phyloP scores from a whole-genome alignment of 805 yeast genomes.

The Tetrapisispora phaffii region DNA sequence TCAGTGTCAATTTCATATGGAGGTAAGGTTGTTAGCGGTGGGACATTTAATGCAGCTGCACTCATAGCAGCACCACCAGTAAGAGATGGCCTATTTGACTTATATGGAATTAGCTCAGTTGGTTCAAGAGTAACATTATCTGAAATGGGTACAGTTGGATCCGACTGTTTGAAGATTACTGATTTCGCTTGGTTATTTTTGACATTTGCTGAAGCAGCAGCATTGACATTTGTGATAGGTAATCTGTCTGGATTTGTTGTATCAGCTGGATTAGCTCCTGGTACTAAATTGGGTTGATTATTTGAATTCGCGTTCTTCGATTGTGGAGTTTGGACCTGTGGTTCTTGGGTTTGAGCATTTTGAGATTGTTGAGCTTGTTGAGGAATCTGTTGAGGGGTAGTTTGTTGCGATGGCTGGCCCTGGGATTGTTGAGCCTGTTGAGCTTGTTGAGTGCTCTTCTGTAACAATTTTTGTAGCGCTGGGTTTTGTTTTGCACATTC shows the following conservation, averaged over 20 bases:
- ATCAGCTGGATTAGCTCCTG: conserved; percentile 11
- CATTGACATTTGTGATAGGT: conserved; percentile 40
- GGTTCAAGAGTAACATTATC: conserved; percentile 54
- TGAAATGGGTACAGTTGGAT: conserved; percentile 65
- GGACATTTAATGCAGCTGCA: conserved; percentile 63
- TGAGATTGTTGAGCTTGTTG: conserved; percentile 12
- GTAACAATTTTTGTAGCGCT: conserved; percentile 23
- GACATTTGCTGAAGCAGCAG: conserved; percentile 36
- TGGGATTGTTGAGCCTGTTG: conserved; percentile 9
- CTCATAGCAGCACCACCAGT: conserved; percentile 74
- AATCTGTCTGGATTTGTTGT: conserved; percentile 8
- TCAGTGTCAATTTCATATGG: conserved; percentile 74
- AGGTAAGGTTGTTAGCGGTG: conserved; percentile 66
- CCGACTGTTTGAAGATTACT: conserved; percentile 33
- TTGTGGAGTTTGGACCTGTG: not conserved
- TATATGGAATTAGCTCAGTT: conserved; percentile 54
- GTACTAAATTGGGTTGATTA: conserved; percentile 11
- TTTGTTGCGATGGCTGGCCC: conserved; percentile 11
- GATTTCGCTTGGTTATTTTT: conserved; percentile 17
- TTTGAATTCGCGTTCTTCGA: conserved; percentile 5
- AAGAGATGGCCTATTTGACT: conserved; percentile 69
- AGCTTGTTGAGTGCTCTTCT: conserved; percentile 19
- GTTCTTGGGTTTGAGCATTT: not conserved
- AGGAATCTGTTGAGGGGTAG: conserved; percentile 5
- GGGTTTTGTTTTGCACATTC: conserved; percentile 29